A percentile compares a stretch with the other conserved stretches of the same genome.
Conservation (phyloP, 1,139 yeast species). For the Debaryomyces psychrophilus region DNA sequence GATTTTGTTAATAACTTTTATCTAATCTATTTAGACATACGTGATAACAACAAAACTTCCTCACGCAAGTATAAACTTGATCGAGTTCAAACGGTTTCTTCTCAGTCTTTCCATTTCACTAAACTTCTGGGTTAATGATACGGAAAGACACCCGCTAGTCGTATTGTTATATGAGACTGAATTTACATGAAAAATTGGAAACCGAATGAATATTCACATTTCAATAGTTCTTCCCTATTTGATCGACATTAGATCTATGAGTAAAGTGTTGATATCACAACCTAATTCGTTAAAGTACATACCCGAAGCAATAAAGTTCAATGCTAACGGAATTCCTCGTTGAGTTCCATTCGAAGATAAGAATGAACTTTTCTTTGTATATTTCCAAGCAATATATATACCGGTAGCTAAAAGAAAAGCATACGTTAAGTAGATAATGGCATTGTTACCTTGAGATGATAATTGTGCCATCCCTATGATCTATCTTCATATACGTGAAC, state of each 20-base stretch:
- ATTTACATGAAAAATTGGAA: not conserved
- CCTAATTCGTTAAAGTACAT: conserved; percentile 39
- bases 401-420: conserved; percentile 67
- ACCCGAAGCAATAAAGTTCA: conserved; percentile 89
- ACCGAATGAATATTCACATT: not conserved
- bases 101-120: conserved; percentile 53
- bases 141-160: conserved; percentile 54
- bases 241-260: not conserved
- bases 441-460: conserved; percentile 58
- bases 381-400: conserved; percentile 57
- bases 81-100: conserved; percentile 82
- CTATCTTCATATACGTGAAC: not conserved
- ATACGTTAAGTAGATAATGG: conserved; percentile 76
- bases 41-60: conserved; percentile 45
- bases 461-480: conserved; percentile 26
- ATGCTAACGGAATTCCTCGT: conserved; percentile 75
- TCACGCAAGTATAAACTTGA: conserved; percentile 90
- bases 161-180: conserved; percentile 13
- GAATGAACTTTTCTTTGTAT: conserved; percentile 54
- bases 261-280: not conserved
- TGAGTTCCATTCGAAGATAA: conserved; percentile 81
- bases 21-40: conserved; percentile 1
- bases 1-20: conserved; percentile 10
- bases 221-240: not conserved
- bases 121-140: conserved; percentile 19